These are phyloP conservation scores for Noccaea bulbosa DNA, from an alignment of 345 rosid genomes.

Conservation along the genomic window DNA sequence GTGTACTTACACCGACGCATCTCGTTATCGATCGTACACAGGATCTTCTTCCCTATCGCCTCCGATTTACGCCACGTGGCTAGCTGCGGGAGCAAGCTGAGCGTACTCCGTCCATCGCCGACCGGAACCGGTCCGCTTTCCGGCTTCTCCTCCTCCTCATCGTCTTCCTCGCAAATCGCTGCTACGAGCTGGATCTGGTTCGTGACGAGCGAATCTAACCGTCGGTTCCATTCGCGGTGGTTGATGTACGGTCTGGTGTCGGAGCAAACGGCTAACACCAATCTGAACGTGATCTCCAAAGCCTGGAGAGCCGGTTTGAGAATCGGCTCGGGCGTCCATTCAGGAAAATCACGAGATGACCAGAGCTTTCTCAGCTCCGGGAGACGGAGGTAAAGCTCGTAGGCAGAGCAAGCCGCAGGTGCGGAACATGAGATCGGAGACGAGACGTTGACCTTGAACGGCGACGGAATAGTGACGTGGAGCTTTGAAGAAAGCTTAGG, in stretches of 20 bases:
- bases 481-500: constrained; percentile 53
- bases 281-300: constrained; percentile 78
- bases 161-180: constrained; percentile 52
- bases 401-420: constrained; percentile 62
- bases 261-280: constrained; percentile 60
- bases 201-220: constrained; percentile 73
- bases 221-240: constrained; percentile 69
- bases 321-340: constrained; percentile 66
- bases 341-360: constrained; percentile 57
- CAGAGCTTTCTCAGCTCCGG: constrained; percentile 75
- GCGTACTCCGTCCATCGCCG: constrained; percentile 61
- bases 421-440: constrained; percentile 53
- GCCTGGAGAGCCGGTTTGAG: constrained; percentile 83
- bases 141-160: constrained; percentile 13
- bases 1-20: constrained; percentile 79
- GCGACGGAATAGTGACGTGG: constrained; percentile 53
- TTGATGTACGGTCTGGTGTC: constrained; percentile 79
- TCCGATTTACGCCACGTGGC: constrained; percentile 80
- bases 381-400: constrained; percentile 79
- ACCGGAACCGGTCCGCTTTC: constrained; percentile 33
- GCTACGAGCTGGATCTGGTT: constrained; percentile 75
- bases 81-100: constrained; percentile 77
- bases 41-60: constrained; percentile 62
- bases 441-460: constrained; percentile 26
- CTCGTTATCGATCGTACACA: constrained; percentile 74